Percentiles rank a stretch among this genome's conserved stretches.
These are phyloP conservation scores for Tuctoria greenei DNA, from an alignment of 176 grass and related monocot species.

Conservation along the genomic window DNA sequence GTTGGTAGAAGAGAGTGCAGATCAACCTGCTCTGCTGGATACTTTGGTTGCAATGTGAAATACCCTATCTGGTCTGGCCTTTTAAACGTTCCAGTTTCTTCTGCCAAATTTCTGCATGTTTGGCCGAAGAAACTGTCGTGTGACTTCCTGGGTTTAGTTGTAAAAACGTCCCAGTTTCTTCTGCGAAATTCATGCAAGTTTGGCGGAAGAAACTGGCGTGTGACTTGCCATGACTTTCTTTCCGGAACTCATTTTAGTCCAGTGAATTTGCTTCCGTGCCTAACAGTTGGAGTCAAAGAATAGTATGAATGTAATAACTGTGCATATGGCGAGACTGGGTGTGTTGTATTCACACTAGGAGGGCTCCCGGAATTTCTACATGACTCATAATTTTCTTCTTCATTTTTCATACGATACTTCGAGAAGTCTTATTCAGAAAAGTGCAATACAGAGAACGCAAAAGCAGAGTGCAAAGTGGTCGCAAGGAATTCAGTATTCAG, in stretches of 20 bases:
- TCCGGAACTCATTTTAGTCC: background rate
- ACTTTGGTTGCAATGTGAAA: background rate
- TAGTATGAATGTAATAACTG: background rate
- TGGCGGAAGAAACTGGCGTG: background rate
- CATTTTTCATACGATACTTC: no score
- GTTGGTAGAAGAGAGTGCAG: background rate
- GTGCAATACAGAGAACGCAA: background rate
- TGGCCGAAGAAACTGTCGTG: background rate
- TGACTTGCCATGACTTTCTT: background rate
- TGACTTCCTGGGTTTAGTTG: slow-evolving; percentile 10
- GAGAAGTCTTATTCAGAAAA: background rate
- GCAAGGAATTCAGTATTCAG: background rate
- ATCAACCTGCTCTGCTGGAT: slow-evolving; percentile 13
- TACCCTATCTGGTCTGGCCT: background rate
- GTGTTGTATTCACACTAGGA: background rate
- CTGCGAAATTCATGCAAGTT: slow-evolving; percentile 3
- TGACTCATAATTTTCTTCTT: no score
- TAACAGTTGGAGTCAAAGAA: slow-evolving; percentile 1
- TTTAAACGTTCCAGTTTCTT: background rate
- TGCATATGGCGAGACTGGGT: background rate
- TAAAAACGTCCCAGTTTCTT: background rate
- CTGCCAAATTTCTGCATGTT: slow-evolving; percentile 10
- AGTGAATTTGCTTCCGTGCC: slow-evolving; percentile 1
- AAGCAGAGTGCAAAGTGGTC: background rate
- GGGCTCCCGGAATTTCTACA: background rate